Evolutionary conservation across 441 rosid genomes (phyloP).

Genomic region (Biscutella laevigata): DNA sequence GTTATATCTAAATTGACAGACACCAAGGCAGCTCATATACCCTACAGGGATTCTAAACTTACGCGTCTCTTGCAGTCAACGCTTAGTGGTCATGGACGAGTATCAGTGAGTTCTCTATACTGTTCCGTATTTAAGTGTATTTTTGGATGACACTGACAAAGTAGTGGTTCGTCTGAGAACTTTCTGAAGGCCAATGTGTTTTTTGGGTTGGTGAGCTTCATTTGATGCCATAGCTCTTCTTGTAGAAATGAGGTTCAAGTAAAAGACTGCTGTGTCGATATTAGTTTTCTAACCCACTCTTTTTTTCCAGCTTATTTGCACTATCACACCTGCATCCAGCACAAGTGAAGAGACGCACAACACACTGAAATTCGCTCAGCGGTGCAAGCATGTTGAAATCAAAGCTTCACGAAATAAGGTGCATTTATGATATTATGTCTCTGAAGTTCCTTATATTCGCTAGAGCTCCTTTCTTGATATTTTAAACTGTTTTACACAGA

Average conservation of each 20-base stretch:
- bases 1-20: constrained; percentile 74
- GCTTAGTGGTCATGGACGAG: constrained; percentile 75
- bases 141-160: constrained; percentile 1
- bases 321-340: constrained; percentile 87
- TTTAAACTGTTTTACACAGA: constrained; percentile 29
- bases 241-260: not conserved
- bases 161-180: not conserved
- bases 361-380: constrained; percentile 84
- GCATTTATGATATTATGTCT: constrained; percentile 15
- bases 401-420: constrained; percentile 88
- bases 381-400: constrained; percentile 81
- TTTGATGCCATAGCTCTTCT: constrained; percentile 11
- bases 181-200: constrained; percentile 8
- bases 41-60: constrained; percentile 73
- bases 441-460: constrained; percentile 1
- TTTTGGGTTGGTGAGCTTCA: constrained; percentile 3
- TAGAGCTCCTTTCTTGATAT: constrained; percentile 16
- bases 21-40: constrained; percentile 63
- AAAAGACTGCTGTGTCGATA: constrained; percentile 16
- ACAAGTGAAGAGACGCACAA: constrained; percentile 92
- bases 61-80: constrained; percentile 75
- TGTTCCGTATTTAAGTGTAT: not conserved
- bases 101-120: constrained; percentile 43
- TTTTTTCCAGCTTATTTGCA: constrained; percentile 73
- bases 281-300: constrained; percentile 20